Evolutionary conservation across 495 filamentous ascomycete genomes (phyloP).

Genomic region (Letharia columbiana): DNA sequence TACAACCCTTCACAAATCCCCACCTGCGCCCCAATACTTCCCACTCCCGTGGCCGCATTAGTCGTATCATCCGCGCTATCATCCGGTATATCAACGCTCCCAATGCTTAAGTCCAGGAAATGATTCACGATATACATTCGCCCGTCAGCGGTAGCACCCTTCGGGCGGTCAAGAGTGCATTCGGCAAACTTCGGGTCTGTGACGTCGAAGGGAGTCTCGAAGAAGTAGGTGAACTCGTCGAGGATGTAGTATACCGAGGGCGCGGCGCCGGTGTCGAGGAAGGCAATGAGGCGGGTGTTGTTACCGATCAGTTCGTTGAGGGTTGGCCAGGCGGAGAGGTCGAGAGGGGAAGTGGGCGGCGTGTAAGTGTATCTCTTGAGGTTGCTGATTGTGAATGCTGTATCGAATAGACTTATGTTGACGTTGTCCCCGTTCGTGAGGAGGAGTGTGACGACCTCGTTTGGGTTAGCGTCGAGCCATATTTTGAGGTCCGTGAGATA

Average conservation of each 20-base stretch:
- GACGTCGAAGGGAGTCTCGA: constrained; percentile 60
- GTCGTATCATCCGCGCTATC: constrained; percentile 44
- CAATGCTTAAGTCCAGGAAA: constrained; percentile 36
- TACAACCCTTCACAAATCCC: constrained; percentile 44
- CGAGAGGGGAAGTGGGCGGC: constrained; percentile 27
- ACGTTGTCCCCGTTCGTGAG: constrained; percentile 58
- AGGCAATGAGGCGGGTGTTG: constrained; percentile 53
- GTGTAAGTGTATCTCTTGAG: constrained; percentile 50
- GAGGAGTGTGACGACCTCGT: constrained; percentile 62
- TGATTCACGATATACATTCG: constrained; percentile 51
- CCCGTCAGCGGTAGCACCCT: constrained; percentile 24
- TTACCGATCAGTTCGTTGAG: constrained; percentile 50
- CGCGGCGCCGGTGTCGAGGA: constrained; percentile 49
- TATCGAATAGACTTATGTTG: constrained; percentile 40
- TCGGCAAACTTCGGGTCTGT: constrained; percentile 37
- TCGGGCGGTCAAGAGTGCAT: constrained; percentile 54
- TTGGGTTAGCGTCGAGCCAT: constrained; percentile 57
- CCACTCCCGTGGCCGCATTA: constrained; percentile 44
- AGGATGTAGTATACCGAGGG: constrained; percentile 50
- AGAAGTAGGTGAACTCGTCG: constrained; percentile 59
- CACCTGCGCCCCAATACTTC: constrained; percentile 52
- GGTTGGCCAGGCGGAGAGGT: constrained; percentile 51
- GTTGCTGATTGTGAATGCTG: constrained; percentile 44
- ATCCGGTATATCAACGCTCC: constrained; percentile 49
- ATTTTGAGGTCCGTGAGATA: constrained; percentile 49